Evolutionary conservation across 1,284 basidiomycete genomes (phyloP), one percentile per base, ranked within the genome.

Genomic region (Pascua guehoae): DNA sequence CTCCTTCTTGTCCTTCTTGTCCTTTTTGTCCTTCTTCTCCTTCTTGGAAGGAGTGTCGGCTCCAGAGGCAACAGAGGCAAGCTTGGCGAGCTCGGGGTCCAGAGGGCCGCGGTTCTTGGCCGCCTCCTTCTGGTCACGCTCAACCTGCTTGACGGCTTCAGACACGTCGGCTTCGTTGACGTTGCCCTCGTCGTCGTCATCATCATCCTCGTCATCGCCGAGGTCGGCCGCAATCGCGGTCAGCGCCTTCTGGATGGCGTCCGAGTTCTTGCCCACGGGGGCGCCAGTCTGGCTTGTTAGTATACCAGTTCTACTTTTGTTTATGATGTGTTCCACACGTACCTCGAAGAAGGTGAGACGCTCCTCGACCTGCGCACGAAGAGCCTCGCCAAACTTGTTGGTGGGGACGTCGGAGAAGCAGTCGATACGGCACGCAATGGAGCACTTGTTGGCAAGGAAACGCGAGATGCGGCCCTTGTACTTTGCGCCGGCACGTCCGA

Each of bases 371-470:
- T 98, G 96, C 7, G 84, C 82, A 12, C 89, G 84, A 18, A 99
- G 84, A 12, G 93, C 96, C 75, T 96, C 93, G 57, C 96, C 96
- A 68, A 95, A 98, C 74, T 95, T 94, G 56, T 89, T 80, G 11
- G 91, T 91, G 0, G 95, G 95, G 50, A 84, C 84, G 58, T 93
- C 90, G 5, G 88, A 84, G 77, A 93, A 98, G 79, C 96, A 98
- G 79, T 99, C 96, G 79, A 98, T 98, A 60, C 96, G 83, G 48
- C 91, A 89, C 8, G 96, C 96, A 71, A 99, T 98, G 56, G 92
- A 95, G 76, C 93, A 96, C 80, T 99, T 99, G 84, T 98, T 98
- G 50, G 95, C 96, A 40, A 99, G 83, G 85, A 96, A 97, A 43
- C 94, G 87, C 12, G 93, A 96, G 77, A 98, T 98, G 60, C 96